These are phyloP conservation scores for Chlorella sp. DNA, from an alignment of 139 green algal species.

Conservation along the genomic window DNA sequence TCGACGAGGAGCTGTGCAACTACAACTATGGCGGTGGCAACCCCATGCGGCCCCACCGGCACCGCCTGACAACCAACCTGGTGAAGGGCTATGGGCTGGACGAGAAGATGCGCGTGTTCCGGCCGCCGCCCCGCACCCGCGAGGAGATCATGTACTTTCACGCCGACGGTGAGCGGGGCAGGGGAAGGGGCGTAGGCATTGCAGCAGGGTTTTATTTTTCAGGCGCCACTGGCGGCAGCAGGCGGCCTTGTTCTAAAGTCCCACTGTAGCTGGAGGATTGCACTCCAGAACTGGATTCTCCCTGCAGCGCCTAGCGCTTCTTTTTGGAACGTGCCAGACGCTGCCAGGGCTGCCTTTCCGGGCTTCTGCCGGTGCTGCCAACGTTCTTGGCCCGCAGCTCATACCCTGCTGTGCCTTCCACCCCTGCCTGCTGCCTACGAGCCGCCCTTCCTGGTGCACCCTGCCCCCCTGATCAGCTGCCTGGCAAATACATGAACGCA, in stretches of 20 bases:
- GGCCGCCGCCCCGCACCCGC: constrained; percentile 64
- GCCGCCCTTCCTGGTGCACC: no score
- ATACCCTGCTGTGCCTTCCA: no score
- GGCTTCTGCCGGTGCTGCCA: no score
- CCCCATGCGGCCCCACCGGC: constrained; percentile 95
- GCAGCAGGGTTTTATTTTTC: background rate
- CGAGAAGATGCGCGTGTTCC: constrained; percentile 83
- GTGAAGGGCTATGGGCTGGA: constrained; percentile 92
- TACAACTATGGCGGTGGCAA: constrained; percentile 81
- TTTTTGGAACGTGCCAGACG: no score
- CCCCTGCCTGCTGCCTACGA: no score
- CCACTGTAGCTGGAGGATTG: no score
- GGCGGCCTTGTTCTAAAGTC: background rate
- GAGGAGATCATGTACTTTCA: constrained; percentile 93
- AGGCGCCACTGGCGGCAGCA: background rate
- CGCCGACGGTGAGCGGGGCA: constrained; percentile 82
- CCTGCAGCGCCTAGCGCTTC: no score
- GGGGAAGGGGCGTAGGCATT: background rate
- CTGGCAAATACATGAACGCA: no score
- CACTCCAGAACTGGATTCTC: no score
- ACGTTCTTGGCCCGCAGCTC: no score
- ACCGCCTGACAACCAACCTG: constrained; percentile 94
- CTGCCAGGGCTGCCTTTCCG: no score
- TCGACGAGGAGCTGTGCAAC: constrained; percentile 50
- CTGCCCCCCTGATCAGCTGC: no score